Evolutionary conservation across 2,329 filamentous ascomycete genomes (phyloP), one percentile per base, ranked within the genome.

Genomic region (Westerdykella ornata): DNA sequence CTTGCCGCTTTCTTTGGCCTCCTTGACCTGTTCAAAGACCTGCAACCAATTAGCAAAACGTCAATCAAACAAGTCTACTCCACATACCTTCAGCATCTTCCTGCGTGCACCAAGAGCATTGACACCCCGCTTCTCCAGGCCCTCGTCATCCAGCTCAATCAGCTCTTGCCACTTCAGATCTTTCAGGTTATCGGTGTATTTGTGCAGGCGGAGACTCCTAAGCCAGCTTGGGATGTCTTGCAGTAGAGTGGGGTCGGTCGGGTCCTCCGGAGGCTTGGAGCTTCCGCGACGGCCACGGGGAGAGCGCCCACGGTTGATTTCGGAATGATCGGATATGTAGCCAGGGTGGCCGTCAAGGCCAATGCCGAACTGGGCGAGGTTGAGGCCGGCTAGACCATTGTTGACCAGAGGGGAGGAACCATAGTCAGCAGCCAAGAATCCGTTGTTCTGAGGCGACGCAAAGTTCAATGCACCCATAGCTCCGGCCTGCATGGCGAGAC

Each of bases 131-230:
- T 88, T 85, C 69, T 97, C 90, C 49, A 98, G 73, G 37, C 87
- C 89, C 62, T 89, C 89, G 54, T 98, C 92, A 58, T 96, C 88
- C 54, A 98, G 73, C 66, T 92, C 85, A 45, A 98, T 74, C 54
- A 98, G 71, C 40, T 98, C 92, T 19, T 84, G 85, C 92, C 92
- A 98, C 59, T 92, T 88, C 74, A 97, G 80, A 60, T 97, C 90
- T 71, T 97, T 98, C 49, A 98, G 72, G 56, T 97, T 94, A 54
- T 98, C 92, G 8, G 92, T 98, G 69, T 98, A 98, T 73, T 98
- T 98, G 75, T 98, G 92, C 57, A 98, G 75, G 46, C 92, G 82
- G 62, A 97, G 76, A 66, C 88, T 96, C 63, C 92, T 82, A 58
- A 98, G 78, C 92, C 92, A 98, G 65, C 82, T 85, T 41, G 92